A percentile compares a stretch with the other conserved stretches of the same genome.
These are phyloP conservation scores for Dissophora ornata DNA, from an alignment of 192 early-diverging fungal species.

Conservation along the genomic window DNA sequence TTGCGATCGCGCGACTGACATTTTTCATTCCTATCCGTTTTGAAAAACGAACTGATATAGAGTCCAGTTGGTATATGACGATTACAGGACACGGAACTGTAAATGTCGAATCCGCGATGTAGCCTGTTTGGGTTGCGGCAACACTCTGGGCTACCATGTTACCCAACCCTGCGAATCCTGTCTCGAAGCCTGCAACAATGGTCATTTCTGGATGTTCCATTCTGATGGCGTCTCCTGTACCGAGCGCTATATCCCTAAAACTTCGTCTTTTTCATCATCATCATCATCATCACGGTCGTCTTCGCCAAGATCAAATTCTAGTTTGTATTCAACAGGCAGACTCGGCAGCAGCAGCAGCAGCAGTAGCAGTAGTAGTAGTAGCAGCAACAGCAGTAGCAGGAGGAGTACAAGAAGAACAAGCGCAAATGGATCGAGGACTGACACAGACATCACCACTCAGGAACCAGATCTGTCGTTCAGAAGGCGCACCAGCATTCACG, in stretches of 20 bases:
- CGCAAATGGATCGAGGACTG: too few relatives aligned
- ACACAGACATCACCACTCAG: not conserved
- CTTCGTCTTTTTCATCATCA: constrained; percentile 11
- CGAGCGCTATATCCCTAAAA: constrained; percentile 30
- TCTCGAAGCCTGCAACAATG: constrained; percentile 69
- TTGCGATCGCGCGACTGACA: too few relatives aligned
- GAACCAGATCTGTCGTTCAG: constrained; percentile 25
- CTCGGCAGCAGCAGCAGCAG: not conserved
- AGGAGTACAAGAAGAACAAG: not conserved
- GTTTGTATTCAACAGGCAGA: not conserved
- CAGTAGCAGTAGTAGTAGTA: not conserved
- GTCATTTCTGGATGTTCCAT: constrained; percentile 76
- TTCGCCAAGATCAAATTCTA: not conserved
- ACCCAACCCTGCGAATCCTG: constrained; percentile 71
- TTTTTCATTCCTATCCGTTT: not conserved
- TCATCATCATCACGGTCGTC: constrained; percentile 4
- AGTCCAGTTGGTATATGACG: constrained; percentile 81
- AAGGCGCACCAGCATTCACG: constrained; percentile 33
- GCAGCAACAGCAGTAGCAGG: not conserved
- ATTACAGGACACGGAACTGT: constrained; percentile 83
- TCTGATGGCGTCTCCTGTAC: constrained; percentile 55
- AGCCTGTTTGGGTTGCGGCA: constrained; percentile 79
- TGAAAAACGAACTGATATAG: constrained; percentile 30
- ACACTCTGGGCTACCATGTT: constrained; percentile 82
- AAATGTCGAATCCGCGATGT: constrained; percentile 82